These are phyloP conservation scores for Escovopsis sp. DNA, from an alignment of 2,329 filamentous ascomycete species.

Conservation along the genomic window DNA sequence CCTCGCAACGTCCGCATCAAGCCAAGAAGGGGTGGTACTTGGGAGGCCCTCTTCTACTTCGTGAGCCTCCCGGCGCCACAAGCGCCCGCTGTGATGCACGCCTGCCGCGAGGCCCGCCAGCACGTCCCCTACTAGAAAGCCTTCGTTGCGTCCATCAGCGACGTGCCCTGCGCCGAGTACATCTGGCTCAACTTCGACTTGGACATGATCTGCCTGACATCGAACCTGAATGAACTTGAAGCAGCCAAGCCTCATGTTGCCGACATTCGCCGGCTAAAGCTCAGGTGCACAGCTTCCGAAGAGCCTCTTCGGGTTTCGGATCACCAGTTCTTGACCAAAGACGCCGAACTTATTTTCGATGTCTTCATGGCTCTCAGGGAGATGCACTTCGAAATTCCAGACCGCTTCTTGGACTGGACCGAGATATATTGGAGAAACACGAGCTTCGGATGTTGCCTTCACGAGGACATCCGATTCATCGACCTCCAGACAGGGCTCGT, in stretches of 20 bases:
- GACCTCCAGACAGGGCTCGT: constrained; percentile 5
- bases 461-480: constrained; percentile 7
- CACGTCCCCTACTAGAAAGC: constrained; percentile 1
- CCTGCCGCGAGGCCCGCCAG: constrained; percentile 1
- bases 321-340: not conserved
- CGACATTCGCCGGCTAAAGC: constrained; percentile 3
- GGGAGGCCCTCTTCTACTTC: no score
- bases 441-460: constrained; percentile 4
- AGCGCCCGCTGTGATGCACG: constrained; percentile 1
- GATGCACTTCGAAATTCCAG: no score
- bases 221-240: not conserved
- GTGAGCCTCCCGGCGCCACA: no score
- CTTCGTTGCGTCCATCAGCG: not conserved
- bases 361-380: constrained; percentile 7
- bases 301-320: not conserved
- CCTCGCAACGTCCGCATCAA: no score
- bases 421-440: not conserved
- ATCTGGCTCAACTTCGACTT: constrained; percentile 6
- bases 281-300: constrained; percentile 1
- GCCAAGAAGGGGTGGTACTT: no score
- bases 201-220: constrained; percentile 6
- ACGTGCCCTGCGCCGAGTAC: not conserved
- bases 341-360: constrained; percentile 6
- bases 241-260: no score
- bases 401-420: constrained; percentile 1